Conservation (phyloP, 768 basidiomycete species). For the Tulasnella sp. region DNA sequence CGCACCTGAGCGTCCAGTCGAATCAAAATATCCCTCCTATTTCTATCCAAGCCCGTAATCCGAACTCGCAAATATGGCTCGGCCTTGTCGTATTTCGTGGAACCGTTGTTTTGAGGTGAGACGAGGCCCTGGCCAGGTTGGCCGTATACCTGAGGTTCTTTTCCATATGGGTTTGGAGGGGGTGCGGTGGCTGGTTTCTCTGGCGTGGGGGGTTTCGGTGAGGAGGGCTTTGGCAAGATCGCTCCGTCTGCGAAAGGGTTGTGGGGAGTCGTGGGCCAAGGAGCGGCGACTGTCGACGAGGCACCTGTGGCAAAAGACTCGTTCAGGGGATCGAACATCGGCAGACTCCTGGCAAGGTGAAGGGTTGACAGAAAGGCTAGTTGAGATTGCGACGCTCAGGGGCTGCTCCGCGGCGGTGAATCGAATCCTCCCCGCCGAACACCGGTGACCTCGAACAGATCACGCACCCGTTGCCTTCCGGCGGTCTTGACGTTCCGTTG, state of each 20-base stretch:
- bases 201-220: slow-evolving; percentile 10
- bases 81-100: slow-evolving; percentile 51
- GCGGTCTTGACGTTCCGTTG: no score
- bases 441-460: no score
- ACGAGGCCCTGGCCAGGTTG: slow-evolving; percentile 74
- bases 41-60: slow-evolving; percentile 85
- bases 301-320: background rate
- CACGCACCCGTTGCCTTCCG: no score
- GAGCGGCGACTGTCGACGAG: background rate
- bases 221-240: slow-evolving; percentile 8
- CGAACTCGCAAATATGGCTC: slow-evolving; percentile 82
- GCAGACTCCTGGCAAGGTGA: background rate
- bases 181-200: slow-evolving; percentile 10
- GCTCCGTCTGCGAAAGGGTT: slow-evolving; percentile 12
- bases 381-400: background rate
- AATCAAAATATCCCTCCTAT: slow-evolving; percentile 86
- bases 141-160: slow-evolving; percentile 76
- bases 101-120: slow-evolving; percentile 53
- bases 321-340: background rate
- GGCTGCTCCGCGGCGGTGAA: no score
- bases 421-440: no score
- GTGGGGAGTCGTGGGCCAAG: slow-evolving; percentile 12
- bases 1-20: slow-evolving; percentile 89
- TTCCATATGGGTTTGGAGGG: slow-evolving; percentile 51
- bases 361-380: background rate